phyloP scores from a whole-genome alignment of 2,329 filamentous ascomycete genomes.

The Cytospora leucostoma region DNA sequence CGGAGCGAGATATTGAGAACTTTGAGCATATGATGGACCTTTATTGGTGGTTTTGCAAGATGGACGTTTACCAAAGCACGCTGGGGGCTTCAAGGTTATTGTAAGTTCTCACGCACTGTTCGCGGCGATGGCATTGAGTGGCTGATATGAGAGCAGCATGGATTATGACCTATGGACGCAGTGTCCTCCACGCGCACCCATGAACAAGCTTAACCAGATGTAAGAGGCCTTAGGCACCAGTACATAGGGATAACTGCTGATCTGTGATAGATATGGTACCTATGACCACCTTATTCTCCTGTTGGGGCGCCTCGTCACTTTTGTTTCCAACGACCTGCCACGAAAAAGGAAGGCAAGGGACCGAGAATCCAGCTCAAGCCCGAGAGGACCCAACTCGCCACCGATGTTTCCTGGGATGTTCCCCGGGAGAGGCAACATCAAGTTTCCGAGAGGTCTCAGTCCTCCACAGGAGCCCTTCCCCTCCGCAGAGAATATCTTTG shows the following conservation, averaged over 20 bases:
- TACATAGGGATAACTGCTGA: slow-evolving; percentile 30
- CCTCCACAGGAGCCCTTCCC: slow-evolving; percentile 48
- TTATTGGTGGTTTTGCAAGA: slow-evolving; percentile 95
- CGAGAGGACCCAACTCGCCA: slow-evolving; percentile 37
- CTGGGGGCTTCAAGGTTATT: slow-evolving; percentile 82
- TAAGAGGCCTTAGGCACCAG: slow-evolving; percentile 41
- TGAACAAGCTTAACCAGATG: slow-evolving; percentile 75
- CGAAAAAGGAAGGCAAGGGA: slow-evolving; percentile 73
- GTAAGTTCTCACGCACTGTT: slow-evolving; percentile 55
- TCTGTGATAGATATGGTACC: slow-evolving; percentile 68
- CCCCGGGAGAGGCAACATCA: slow-evolving; percentile 52
- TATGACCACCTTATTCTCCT: slow-evolving; percentile 86
- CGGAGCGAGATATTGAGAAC: slow-evolving; percentile 69
- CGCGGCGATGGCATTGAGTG: slow-evolving; percentile 2
- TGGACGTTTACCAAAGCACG: slow-evolving; percentile 89
- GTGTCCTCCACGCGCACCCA: slow-evolving; percentile 79
- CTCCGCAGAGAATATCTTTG: slow-evolving; percentile 38
- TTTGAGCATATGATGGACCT: slow-evolving; percentile 83
- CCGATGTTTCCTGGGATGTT: slow-evolving; percentile 58
- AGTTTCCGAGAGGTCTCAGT: slow-evolving; percentile 56
- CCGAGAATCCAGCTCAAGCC: slow-evolving; percentile 54
- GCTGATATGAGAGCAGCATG: slow-evolving; percentile 56
- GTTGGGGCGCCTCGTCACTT: slow-evolving; percentile 76
- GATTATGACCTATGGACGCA: slow-evolving; percentile 81
- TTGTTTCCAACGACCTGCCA: slow-evolving; percentile 72